phyloP scores from a whole-genome alignment of 371 early-diverging fungal genomes.

The Actinomucor elegans region DNA sequence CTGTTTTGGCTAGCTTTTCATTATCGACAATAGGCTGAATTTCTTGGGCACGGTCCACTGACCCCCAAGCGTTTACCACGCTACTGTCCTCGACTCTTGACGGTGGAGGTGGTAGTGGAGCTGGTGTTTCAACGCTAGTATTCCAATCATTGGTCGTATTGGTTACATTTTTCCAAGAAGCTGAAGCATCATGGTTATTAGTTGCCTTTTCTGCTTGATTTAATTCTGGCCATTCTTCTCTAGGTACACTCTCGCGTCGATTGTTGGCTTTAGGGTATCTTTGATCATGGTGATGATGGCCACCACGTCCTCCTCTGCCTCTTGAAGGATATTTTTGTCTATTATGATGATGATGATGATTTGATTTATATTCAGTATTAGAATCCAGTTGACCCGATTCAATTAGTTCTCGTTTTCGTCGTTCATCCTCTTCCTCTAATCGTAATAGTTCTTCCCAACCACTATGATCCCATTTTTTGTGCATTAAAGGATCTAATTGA shows the following conservation, averaged over 20 bases:
- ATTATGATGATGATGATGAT: not conserved
- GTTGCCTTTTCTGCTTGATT: too few species aligned
- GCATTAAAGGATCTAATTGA: constrained; percentile 17
- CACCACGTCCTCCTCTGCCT: not conserved
- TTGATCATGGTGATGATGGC: not conserved
- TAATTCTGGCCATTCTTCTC: constrained; percentile 9
- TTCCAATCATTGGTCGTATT: too few species aligned
- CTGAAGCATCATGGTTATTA: too few species aligned
- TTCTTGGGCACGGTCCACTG: not conserved
- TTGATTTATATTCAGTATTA: not conserved
- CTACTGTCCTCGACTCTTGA: too few species aligned
- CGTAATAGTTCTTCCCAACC: constrained; percentile 41
- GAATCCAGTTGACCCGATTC: not conserved
- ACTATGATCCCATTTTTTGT: constrained; percentile 43
- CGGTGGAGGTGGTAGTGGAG: too few species aligned
- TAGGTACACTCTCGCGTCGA: too few species aligned
- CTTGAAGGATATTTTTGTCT: not conserved
- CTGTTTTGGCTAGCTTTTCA: too few species aligned
- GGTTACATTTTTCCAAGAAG: too few species aligned
- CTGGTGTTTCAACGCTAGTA: too few species aligned
- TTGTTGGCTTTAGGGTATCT: too few species aligned
- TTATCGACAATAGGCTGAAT: not conserved
- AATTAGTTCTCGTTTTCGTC: constrained; percentile 7
- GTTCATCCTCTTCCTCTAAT: constrained; percentile 35
- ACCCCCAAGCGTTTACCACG: not conserved